Base-by-base conservation (phyloP, 805 yeast genomes). In the Komagataella populi region DNA sequence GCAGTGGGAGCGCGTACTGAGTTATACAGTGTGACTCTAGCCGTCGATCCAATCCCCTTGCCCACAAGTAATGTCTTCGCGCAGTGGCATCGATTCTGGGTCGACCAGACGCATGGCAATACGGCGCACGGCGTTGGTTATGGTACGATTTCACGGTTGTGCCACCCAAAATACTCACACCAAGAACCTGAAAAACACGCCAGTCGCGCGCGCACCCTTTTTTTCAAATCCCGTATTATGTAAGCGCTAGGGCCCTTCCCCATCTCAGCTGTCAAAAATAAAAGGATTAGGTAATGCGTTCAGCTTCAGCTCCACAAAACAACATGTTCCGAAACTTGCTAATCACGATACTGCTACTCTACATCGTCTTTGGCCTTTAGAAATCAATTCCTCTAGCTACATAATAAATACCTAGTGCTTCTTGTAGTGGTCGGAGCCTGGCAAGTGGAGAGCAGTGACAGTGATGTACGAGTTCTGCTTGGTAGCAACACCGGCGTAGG, bases 401-500 rank as follows among this genome's bases (percentile, higher is more conserved):
- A 30, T 30, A 30, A 30, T 30, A 30, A 30, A 30, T 30, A 30
- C 39, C 14, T 30, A 30, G 14, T 30, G 39, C 39, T 30, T 30
- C 39, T 30, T 30, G 39, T 30, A 30, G 39, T 30, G 39, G 39
- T 30, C 39, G 23, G 51, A 55, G 18, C 58, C 56, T 4, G 71
- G 70, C 39, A 68, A 55, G 47, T 58, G 61, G 23, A 60, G n/a
- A 18, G 64, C 67, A 46, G 52, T 60, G 49, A 67, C 57, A n/a
- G 74, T 68, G 47, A 83, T 48, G 62, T 81, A 83, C 3, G 87
- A 70, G 64, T 84, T 85, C 60, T 80, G 83, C 43, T 67, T 69
- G 53, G 75, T 84, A 30, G 87, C 80, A 43, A 78, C 63, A 72
- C 87, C 88, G 3, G 86, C 84, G 57, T 71, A 80, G 5, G 87